Conservation (phyloP, 2,329 filamentous ascomycete genomes). For the Apiospora kogelbergensis region DNA sequence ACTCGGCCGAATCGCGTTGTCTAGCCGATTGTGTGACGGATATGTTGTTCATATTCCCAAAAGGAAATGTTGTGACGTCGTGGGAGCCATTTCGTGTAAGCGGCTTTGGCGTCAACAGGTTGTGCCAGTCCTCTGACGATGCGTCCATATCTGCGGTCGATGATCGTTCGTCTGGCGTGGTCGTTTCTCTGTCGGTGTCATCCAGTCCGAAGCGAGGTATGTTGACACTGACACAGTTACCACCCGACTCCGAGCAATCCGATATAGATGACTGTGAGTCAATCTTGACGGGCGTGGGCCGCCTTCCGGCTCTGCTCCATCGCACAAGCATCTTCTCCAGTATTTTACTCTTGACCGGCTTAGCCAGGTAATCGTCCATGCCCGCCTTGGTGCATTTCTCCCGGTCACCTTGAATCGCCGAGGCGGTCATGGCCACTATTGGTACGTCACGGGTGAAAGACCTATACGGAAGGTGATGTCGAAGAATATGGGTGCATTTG, state of each 20-base stretch:
- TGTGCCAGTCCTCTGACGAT: conserved; percentile 18
- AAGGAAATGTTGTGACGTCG: conserved; percentile 40
- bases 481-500: conserved; percentile 70
- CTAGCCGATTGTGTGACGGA: conserved; percentile 22
- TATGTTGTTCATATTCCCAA: conserved; percentile 28
- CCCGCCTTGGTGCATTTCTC: conserved; percentile 73
- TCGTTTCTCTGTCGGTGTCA: conserved; percentile 17
- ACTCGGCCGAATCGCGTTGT: conserved; percentile 34
- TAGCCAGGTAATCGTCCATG: conserved; percentile 76
- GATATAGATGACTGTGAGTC: conserved; percentile 33
- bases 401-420: conserved; percentile 72
- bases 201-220: conserved; percentile 21
- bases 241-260: conserved; percentile 46
- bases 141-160: conserved; percentile 12
- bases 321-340: conserved; percentile 71
- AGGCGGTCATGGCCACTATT: conserved; percentile 81
- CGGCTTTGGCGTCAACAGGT: conserved; percentile 40
- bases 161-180: conserved; percentile 18
- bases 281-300: conserved; percentile 19
- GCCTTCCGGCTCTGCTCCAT: conserved; percentile 52
- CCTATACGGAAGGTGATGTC: conserved; percentile 67
- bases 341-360: conserved; percentile 68
- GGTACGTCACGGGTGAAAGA: conserved; percentile 61
- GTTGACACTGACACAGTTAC: conserved; percentile 35
- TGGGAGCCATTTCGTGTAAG: conserved; percentile 36